Evolutionary conservation across 768 basidiomycete species (phyloP).

Genomic region (Lanmaoa pseudosensibilis): DNA sequence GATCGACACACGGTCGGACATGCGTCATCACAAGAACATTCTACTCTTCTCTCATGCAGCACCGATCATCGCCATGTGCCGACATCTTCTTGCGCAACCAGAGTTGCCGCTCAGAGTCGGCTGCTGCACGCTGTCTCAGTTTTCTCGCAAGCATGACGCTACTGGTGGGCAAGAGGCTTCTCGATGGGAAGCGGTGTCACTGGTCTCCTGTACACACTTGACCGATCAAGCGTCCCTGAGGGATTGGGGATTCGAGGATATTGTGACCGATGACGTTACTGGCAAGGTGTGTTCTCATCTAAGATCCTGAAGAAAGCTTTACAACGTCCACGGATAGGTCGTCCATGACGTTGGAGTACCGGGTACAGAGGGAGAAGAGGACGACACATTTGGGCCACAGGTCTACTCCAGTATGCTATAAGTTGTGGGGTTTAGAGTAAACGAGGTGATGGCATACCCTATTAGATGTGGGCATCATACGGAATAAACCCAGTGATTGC

Average conservation of each 20-base stretch:
- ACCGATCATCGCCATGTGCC: constrained; percentile 63
- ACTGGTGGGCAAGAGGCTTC: constrained; percentile 38
- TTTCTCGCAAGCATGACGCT: constrained; percentile 38
- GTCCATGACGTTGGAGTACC: constrained; percentile 67
- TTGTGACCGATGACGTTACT: constrained; percentile 46
- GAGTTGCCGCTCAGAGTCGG: constrained; percentile 59
- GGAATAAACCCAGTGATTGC: not conserved
- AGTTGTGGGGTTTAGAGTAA: not conserved
- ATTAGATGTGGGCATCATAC: not conserved
- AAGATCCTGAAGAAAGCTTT: not conserved
- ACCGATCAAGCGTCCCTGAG: constrained; percentile 57
- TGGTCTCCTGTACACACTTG: constrained; percentile 57
- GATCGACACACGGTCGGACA: constrained; percentile 45
- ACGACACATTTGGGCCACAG: constrained; percentile 59
- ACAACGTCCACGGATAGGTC: constrained; percentile 44
- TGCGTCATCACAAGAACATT: constrained; percentile 47
- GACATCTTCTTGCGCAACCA: constrained; percentile 55
- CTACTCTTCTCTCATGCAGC: constrained; percentile 76
- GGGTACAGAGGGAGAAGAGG: constrained; percentile 60
- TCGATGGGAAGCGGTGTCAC: constrained; percentile 41
- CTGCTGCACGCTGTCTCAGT: constrained; percentile 71
- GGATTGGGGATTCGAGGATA: constrained; percentile 84
- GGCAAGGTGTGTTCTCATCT: constrained; percentile 51
- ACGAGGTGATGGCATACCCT: not conserved
- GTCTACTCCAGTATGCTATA: constrained; percentile 23